Base-by-base conservation (phyloP, 2,329 filamentous ascomycete species). In the Verticillium isaacii region DNA sequence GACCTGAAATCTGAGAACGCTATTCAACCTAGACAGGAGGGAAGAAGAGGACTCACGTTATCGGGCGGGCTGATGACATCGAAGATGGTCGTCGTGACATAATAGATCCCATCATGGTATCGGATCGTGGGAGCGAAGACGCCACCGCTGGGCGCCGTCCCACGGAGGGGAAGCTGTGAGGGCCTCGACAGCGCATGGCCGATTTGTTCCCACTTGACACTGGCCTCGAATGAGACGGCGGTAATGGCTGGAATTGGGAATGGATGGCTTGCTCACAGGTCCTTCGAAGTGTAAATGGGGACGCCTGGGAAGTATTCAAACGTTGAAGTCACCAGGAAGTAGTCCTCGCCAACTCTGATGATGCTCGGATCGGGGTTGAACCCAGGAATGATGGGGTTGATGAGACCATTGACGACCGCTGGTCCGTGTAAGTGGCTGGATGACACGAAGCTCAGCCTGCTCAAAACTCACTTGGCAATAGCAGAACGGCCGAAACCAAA, bases 321-420 rank as follows among this genome's bases (percentile, higher is more conserved):
- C 1, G 62, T 65, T 23, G 62, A 64, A 1, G 64, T 65, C 15
- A 61, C 62, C 14, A 65, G 19, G 17, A 65, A 65, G 37, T 62
- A 65, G 37, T 65, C 64, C 15, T 45, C 55, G 1, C 37, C 62
- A 3, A 65, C 62, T 32, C 64, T 60, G 25, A 64, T 61, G 34
- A 65, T 64, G 1, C 56, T 60, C 5, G 64, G 64, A 36, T 65
- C 64, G 5, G 64, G 64, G 36, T 65, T 65, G 57, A 65, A 65
- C 2, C 64, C 64, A 1, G 64, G 64, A 12, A 65, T 63, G 17
- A 65, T 65, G 4, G 64, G 64, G 15, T 65, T 65, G 12, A 63
- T 32, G 11, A 65, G 54, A 14, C 57, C 57, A 29, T 11, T 29
- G 32, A 59, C 58, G 32, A 32, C 8, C 6, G 29, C 57, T 59